Percentiles rank a stretch among this genome's conserved stretches.
Conservation (phyloP, 2,329 filamentous ascomycete species). For the Colletotrichum magnum region DNA sequence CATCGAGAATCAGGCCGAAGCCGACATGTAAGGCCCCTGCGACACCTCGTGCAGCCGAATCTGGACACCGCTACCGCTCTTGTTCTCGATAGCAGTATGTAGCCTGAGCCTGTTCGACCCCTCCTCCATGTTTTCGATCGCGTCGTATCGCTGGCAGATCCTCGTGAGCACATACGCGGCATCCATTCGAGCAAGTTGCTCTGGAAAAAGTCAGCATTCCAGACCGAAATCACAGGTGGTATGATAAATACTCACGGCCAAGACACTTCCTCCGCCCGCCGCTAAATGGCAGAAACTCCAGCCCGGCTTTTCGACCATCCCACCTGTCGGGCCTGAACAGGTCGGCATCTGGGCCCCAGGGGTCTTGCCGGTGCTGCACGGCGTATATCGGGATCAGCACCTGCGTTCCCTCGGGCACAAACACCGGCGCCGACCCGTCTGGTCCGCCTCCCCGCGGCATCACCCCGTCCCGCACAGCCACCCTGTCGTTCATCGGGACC, state of each 20-base stretch:
- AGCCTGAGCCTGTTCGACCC: neutral
- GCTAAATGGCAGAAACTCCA: neutral
- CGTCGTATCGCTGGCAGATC: neutral
- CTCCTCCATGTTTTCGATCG: neutral
- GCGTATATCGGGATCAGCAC: slow-evolving; percentile 54
- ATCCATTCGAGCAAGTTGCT: neutral
- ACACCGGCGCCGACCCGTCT: slow-evolving; percentile 54
- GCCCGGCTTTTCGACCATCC: slow-evolving; percentile 40
- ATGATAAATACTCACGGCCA: slow-evolving; percentile 27
- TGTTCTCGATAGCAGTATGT: neutral
- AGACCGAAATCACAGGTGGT: neutral
- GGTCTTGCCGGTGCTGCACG: slow-evolving; percentile 50
- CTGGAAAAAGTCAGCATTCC: neutral
- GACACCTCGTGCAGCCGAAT: neutral
- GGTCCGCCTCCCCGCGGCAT: slow-evolving; percentile 57
- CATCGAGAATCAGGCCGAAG: too few species aligned
- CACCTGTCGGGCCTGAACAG: slow-evolving; percentile 52
- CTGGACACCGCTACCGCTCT: neutral
- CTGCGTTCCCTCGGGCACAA: slow-evolving; percentile 53
- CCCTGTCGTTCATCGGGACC: slow-evolving; percentile 58
- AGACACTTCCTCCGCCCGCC: slow-evolving; percentile 17
- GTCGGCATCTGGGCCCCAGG: slow-evolving; percentile 52
- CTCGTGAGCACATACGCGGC: neutral
- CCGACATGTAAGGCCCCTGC: too few species aligned
- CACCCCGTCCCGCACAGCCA: slow-evolving; percentile 56